Evolutionary conservation across 768 basidiomycete species (phyloP).

Genomic region (Hygrophoropsis aurantiaca): DNA sequence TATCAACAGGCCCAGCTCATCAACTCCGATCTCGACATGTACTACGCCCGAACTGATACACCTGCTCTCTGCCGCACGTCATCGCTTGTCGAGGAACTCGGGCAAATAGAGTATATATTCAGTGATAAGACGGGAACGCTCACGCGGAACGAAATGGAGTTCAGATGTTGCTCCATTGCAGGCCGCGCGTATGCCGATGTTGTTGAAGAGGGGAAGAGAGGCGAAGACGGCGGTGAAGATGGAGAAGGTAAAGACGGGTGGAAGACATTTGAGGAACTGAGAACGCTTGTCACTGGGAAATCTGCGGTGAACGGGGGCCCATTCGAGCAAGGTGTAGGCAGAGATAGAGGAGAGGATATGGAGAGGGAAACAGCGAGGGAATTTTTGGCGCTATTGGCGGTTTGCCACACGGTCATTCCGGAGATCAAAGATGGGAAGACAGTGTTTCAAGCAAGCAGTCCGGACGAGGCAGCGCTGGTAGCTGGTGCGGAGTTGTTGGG

Average conservation of each 20-base stretch:
- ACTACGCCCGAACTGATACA: constrained; percentile 91
- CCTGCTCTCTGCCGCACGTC: constrained; percentile 98
- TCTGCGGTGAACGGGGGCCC: constrained; percentile 43
- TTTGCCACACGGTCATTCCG: constrained; percentile 98
- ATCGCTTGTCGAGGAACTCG: constrained; percentile 95
- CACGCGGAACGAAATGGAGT: constrained; percentile 98
- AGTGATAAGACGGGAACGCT: constrained; percentile 95
- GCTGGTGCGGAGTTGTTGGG: constrained; percentile 90
- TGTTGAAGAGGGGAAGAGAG: constrained; percentile 83
- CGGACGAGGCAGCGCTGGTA: constrained; percentile 96
- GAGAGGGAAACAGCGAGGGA: constrained; percentile 62
- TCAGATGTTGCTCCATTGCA: constrained; percentile 84
- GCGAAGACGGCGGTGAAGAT: constrained; percentile 58
- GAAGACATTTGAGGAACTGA: constrained; percentile 80
- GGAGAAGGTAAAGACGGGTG: constrained; percentile 55
- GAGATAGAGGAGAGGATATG: constrained; percentile 11
- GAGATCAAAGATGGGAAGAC: constrained; percentile 89
- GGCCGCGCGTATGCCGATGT: constrained; percentile 88
- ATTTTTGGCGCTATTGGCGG: constrained; percentile 82
- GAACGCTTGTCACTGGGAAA: constrained; percentile 46
- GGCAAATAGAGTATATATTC: constrained; percentile 96
- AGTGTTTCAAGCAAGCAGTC: constrained; percentile 93
- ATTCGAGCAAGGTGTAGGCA: constrained; percentile 45
- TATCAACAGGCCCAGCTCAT: constrained; percentile 97
- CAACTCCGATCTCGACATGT: constrained; percentile 99